Percentiles rank a stretch among this genome's conserved stretches.
These are phyloP conservation scores for Aethionema arabicum DNA, from an alignment of 345 rosid genomes.

Conservation along the genomic window DNA sequence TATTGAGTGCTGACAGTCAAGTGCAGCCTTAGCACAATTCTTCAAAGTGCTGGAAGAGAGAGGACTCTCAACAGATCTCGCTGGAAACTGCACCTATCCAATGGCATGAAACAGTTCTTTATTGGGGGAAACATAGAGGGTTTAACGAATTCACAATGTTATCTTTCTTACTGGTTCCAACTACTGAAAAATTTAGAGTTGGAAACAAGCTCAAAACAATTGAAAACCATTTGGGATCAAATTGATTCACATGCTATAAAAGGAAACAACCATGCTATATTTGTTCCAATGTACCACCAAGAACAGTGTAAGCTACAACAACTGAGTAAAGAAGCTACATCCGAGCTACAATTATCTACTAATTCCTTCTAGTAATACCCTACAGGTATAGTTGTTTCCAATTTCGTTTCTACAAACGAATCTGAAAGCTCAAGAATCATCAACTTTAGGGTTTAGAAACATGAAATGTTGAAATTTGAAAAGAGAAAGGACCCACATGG, in stretches of 20 bases:
- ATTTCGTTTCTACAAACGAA: no score
- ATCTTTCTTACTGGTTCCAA: not conserved
- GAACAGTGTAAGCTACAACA: no score
- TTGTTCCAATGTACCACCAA: no score
- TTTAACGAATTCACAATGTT: not conserved
- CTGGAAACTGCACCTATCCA: constrained; percentile 50
- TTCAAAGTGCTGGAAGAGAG: constrained; percentile 55
- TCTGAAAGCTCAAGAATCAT: not conserved
- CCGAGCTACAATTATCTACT: no score
- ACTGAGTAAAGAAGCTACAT: no score
- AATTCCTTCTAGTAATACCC: no score
- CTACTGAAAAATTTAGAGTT: not conserved
- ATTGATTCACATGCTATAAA: constrained; percentile 1
- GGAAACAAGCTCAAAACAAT: not conserved
- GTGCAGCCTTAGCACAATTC: constrained; percentile 46
- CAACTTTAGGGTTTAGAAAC: not conserved
- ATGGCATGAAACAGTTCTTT: constrained; percentile 4
- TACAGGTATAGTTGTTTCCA: no score
- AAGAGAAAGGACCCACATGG: constrained; percentile 50
- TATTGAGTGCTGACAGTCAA: constrained; percentile 53
- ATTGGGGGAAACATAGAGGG: not conserved
- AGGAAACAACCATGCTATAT: no score
- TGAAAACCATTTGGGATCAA: constrained; percentile 3
- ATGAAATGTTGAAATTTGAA: not conserved
- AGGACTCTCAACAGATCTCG: constrained; percentile 65